Evolutionary conservation across 805 yeast species (phyloP).

Genomic region (Kodamaea kaohsiungensis): DNA sequence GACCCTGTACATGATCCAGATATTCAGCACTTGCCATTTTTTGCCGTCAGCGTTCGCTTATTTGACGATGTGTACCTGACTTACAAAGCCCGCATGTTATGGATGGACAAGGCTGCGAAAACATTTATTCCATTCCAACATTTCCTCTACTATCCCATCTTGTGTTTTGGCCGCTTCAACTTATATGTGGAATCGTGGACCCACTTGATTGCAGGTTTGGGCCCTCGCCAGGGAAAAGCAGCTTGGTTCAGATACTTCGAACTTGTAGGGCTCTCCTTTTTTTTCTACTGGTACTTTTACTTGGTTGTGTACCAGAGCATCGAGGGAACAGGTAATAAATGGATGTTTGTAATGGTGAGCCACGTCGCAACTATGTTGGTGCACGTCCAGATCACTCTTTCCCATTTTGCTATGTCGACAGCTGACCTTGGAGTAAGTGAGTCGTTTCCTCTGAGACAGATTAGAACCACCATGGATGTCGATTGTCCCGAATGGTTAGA

Average conservation of each 20-base stretch:
- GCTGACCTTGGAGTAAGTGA: conserved; percentile 81
- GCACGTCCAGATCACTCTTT: conserved; percentile 88
- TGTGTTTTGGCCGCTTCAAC: conserved; percentile 83
- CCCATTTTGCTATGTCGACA: conserved; percentile 94
- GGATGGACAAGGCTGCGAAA: conserved; percentile 69
- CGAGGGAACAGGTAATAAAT: conserved; percentile 53
- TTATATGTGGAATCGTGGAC: conserved; percentile 80
- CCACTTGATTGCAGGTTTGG: conserved; percentile 70
- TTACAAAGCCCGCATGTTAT: conserved; percentile 66
- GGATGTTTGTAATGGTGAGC: conserved; percentile 65
- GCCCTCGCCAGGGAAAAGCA: conserved; percentile 79
- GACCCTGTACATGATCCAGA: conserved; percentile 95
- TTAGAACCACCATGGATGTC: conserved; percentile 93
- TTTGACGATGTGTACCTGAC: conserved; percentile 75
- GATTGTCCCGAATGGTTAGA: conserved; percentile 93
- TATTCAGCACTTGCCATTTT: conserved; percentile 89
- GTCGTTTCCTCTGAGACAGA: conserved; percentile 74
- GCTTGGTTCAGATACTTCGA: conserved; percentile 87
- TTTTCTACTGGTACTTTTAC: conserved; percentile 83
- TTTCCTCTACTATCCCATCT: conserved; percentile 72
- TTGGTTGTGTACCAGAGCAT: conserved; percentile 52
- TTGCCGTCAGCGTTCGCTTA: conserved; percentile 76
- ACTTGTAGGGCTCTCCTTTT: conserved; percentile 64
- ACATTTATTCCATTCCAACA: conserved; percentile 62
- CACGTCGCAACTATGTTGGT: conserved; percentile 85